phyloP scores from a whole-genome alignment of 345 rosid genomes.

The Physaria fendleri region DNA sequence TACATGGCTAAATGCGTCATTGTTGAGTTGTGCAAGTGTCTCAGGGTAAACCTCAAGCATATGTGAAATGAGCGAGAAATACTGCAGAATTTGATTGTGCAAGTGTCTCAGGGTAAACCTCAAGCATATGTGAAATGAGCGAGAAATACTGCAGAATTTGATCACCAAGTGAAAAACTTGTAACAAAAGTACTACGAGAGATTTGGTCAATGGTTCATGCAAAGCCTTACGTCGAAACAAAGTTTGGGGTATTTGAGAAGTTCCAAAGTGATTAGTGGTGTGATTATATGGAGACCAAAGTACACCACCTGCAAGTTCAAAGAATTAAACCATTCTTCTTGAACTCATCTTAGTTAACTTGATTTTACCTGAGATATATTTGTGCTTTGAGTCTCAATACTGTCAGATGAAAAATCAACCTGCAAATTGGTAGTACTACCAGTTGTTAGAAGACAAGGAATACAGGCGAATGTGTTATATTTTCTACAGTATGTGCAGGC shows the following conservation, averaged over 20 bases:
- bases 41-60: conserved; percentile 96
- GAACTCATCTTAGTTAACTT: conserved; percentile 3
- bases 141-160: conserved; percentile 69
- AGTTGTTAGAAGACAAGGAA: conserved; percentile 11
- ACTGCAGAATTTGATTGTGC: conserved; percentile 53
- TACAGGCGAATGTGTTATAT: not conserved
- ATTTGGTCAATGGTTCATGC: conserved; percentile 9
- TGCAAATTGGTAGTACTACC: conserved; percentile 22
- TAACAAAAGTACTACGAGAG: not conserved
- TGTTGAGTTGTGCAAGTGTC: conserved; percentile 62
- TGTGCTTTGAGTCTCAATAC: conserved; percentile 56
- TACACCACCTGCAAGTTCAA: conserved; percentile 72
- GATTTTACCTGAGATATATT: conserved; percentile 78
- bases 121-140: conserved; percentile 80
- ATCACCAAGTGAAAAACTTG: conserved; percentile 3
- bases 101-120: conserved; percentile 92
- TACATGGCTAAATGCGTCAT: conserved; percentile 72
- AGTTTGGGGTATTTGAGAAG: conserved; percentile 97
- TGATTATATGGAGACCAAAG: conserved; percentile 85
- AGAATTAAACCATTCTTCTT: conserved; percentile 22
- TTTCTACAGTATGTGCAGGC: not conserved
- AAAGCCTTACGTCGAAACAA: conserved; percentile 79
- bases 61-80: conserved; percentile 78
- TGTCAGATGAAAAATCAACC: conserved; percentile 92
- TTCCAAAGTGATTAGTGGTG: conserved; percentile 83